Evolutionary conservation across 1,139 yeast genomes (phyloP).

Genomic region (Lizanozyma gosingica): DNA sequence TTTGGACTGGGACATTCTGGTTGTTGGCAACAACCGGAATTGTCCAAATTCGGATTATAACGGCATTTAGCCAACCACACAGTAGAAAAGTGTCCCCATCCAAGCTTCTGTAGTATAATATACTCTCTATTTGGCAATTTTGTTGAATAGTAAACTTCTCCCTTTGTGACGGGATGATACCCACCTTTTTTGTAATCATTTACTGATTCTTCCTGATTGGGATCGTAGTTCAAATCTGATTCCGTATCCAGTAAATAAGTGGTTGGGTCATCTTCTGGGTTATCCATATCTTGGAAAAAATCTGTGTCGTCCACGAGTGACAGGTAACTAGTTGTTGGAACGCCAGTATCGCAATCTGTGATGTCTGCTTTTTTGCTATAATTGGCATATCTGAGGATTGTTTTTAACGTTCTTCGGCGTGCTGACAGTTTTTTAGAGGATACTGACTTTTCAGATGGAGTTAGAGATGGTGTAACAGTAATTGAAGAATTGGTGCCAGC

Average conservation of each 20-base stretch:
- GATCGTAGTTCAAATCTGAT: conserved; percentile 21
- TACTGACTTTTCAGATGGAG: conserved; percentile 3
- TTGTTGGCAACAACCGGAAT: not conserved
- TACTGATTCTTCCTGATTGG: conserved; percentile 30
- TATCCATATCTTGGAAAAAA: conserved; percentile 4
- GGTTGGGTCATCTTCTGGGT: conserved; percentile 8
- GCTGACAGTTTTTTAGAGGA: conserved; percentile 3
- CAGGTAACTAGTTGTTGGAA: not conserved
- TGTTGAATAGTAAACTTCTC: conserved; percentile 26
- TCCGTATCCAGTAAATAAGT: conserved; percentile 16
- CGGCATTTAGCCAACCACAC: conserved; percentile 40
- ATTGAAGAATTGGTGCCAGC: conserved; percentile 2
- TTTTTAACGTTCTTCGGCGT: conserved; percentile 1
- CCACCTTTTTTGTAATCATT: conserved; percentile 33
- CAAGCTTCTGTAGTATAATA: conserved; percentile 29
- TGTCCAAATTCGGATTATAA: conserved; percentile 12
- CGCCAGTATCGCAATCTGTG: conserved; percentile 1
- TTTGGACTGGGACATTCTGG: not conserved
- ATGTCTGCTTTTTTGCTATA: not conserved
- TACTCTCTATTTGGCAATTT: conserved; percentile 17
- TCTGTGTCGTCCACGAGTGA: conserved; percentile 3
- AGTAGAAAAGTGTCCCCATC: conserved; percentile 46
- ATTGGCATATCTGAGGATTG: not conserved
- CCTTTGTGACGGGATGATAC: conserved; percentile 33
- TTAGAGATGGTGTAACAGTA: conserved; percentile 1